Conservation (phyloP, 2,329 filamentous ascomycete genomes). For the Emergomyces africanus region DNA sequence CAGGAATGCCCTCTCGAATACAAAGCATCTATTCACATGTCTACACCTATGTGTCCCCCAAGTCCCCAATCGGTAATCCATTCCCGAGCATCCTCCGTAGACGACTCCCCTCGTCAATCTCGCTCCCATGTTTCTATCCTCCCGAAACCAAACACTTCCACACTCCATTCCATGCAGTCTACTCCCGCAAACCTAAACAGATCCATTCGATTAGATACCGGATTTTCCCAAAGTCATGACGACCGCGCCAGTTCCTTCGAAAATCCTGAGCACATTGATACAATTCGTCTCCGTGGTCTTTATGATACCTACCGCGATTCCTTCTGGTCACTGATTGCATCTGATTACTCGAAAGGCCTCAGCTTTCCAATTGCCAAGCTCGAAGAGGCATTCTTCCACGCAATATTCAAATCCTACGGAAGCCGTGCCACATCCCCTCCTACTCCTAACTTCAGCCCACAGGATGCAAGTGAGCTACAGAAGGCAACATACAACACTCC, state of each 20-base stretch:
- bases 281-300: constrained; percentile 53
- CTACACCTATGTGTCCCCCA: constrained; percentile 31
- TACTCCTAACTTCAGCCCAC: constrained; percentile 14
- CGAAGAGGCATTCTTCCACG: constrained; percentile 14
- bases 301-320: constrained; percentile 56
- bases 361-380: constrained; percentile 11
- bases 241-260: not conserved
- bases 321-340: constrained; percentile 62
- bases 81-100: constrained; percentile 1
- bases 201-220: constrained; percentile 47
- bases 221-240: constrained; percentile 12
- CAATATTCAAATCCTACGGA: constrained; percentile 2
- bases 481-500: not conserved
- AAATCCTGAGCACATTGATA: constrained; percentile 37
- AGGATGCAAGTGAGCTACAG: constrained; percentile 7
- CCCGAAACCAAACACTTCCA: constrained; percentile 24
- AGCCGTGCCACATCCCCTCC: constrained; percentile 11
- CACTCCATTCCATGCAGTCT: constrained; percentile 30
- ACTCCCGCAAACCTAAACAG: constrained; percentile 7
- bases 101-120: constrained; percentile 6
- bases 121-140: constrained; percentile 21
- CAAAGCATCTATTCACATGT: constrained; percentile 32
- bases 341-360: constrained; percentile 44
- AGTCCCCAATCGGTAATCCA: constrained; percentile 12
- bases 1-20: constrained; percentile 13